phyloP scores from a whole-genome alignment of 352 stramenopile species.

The Phytophthora multivora region DNA sequence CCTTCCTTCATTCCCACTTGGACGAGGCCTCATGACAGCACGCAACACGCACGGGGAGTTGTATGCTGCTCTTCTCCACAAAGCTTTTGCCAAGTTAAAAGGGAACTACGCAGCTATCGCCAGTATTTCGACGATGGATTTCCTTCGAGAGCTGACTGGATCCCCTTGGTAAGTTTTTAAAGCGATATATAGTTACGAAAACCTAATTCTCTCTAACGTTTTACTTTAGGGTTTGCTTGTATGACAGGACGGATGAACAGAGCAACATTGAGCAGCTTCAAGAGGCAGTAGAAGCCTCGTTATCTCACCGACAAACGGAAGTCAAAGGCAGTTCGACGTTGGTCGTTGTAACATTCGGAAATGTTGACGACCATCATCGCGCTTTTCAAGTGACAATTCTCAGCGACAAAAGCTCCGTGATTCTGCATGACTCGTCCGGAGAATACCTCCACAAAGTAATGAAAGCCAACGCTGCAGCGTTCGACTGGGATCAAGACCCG shows the following conservation, averaged over 20 bases:
- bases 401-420: conserved; percentile 7
- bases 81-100: conserved; percentile 62
- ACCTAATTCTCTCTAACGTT: conserved; percentile 3
- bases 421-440: conserved; percentile 11
- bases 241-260: neutral
- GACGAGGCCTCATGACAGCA: conserved; percentile 33
- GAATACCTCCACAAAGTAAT: conserved; percentile 11
- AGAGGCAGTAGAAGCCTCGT: neutral
- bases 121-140: conserved; percentile 26
- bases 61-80: conserved; percentile 52
- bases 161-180: conserved; percentile 38
- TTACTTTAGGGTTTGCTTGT: conserved; percentile 20
- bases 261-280: conserved; percentile 5
- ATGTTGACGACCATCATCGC: conserved; percentile 33
- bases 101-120: conserved; percentile 42
- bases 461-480: neutral
- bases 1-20: conserved; percentile 42
- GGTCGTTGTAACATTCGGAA: conserved; percentile 36
- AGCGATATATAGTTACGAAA: neutral
- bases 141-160: conserved; percentile 54
- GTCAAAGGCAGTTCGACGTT: neutral
- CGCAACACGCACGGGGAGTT: conserved; percentile 34
- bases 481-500: conserved; percentile 11
- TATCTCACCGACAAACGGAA: neutral
- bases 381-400: conserved; percentile 30